Evolutionary conservation across 75 land plant genomes (phyloP).

Genomic region (Pinus taeda): DNA sequence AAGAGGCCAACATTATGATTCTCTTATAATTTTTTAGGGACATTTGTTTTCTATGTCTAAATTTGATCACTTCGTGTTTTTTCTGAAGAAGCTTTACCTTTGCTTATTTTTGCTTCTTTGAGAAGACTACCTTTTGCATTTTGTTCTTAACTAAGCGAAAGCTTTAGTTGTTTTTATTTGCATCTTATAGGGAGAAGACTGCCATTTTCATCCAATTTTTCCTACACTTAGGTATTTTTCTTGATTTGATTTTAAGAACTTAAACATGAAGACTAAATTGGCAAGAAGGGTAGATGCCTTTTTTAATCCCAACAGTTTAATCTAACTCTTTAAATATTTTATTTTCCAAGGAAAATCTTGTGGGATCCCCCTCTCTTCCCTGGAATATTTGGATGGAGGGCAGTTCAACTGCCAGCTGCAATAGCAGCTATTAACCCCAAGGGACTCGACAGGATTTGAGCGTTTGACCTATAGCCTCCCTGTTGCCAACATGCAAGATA

Average conservation of each 20-base stretch:
- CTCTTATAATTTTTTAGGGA: background rate
- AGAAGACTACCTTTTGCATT: background rate
- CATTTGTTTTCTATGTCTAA: conserved; percentile 1
- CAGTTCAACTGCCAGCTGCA: no score
- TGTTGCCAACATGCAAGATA: no score
- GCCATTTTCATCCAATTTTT: background rate
- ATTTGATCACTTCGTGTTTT: background rate
- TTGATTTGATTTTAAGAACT: no score
- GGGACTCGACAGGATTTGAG: no score
- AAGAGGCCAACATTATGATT: background rate
- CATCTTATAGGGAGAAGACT: background rate
- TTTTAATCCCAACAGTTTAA: background rate
- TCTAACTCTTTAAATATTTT: background rate
- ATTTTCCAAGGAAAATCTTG: background rate
- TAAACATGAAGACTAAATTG: background rate
- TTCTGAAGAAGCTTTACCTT: background rate
- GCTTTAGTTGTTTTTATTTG: background rate
- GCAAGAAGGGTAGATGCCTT: background rate
- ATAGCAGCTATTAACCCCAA: no score
- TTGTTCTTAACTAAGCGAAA: background rate
- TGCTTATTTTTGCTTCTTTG: background rate
- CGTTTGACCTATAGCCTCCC: no score
- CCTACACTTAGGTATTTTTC: background rate
- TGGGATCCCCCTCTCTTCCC: no score
- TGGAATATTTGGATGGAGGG: no score